Conservation (phyloP, 1,284 basidiomycete species). For the Chalciporus sp. region DNA sequence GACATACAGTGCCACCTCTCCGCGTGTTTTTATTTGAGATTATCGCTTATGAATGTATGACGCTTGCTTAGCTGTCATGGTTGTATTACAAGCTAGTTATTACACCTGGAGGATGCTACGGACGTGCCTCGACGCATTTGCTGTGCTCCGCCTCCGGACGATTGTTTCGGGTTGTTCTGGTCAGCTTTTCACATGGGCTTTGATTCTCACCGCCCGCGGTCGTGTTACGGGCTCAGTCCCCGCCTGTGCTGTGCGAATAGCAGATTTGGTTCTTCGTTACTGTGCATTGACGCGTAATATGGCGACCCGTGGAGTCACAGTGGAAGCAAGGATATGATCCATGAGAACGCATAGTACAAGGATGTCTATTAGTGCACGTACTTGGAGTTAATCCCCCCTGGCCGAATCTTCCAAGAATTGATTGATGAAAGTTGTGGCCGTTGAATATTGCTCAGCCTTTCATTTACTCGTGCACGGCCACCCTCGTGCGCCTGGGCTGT, state of each 20-base stretch:
- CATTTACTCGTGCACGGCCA: background rate
- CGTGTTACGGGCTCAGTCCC: constrained; percentile 22
- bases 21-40: constrained; percentile 26
- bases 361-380: background rate
- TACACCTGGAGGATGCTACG: background rate
- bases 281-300: background rate
- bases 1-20: constrained; percentile 5
- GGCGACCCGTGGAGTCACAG: constrained; percentile 4
- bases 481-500: constrained; percentile 23
- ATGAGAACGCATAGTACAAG: constrained; percentile 1
- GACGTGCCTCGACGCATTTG: constrained; percentile 12
- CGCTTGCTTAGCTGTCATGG: background rate
- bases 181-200: constrained; percentile 20
- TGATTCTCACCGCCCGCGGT: constrained; percentile 29
- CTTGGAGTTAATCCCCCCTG: background rate
- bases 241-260: constrained; percentile 25
- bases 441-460: background rate
- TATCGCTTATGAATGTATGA: background rate
- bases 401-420: background rate
- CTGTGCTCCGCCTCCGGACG: constrained; percentile 23
- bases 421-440: background rate
- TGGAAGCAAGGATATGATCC: background rate
- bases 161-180: constrained; percentile 17
- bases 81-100: background rate
- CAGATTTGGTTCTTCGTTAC: background rate